Evolutionary conservation across 495 filamentous ascomycete genomes (phyloP), one percentile per base, ranked within the genome.

Genomic region (Letharia lupina): DNA sequence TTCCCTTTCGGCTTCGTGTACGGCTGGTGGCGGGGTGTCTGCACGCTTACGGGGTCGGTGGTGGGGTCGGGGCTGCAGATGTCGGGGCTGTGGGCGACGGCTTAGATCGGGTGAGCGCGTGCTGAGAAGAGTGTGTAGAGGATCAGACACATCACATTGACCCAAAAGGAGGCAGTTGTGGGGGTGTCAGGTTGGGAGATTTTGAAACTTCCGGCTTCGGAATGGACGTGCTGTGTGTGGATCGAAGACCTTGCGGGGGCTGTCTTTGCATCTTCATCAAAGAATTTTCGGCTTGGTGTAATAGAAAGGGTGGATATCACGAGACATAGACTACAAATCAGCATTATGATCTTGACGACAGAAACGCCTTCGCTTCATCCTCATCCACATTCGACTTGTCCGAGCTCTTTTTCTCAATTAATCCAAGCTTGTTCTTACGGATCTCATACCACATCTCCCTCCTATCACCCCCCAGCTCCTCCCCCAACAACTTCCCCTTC

Each of bases 401-500:
- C 6, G 81, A 84, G 66, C 81, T 75, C 33, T 73, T 78, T 67
- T 81, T 79, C 59, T 89, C 87, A 71, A 98, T 86, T 70, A 97
- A 77, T 0, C 92, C 90, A 50, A 98, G 71, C 71, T 78, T 85
- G 18, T 79, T 83, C 59, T 78, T 82, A 70, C 88, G 76, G 44
- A 96, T 75, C 66, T 85, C 76, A 79, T 82, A 89, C 91, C 91
- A 97, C 76, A 97, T 82, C 72, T 94, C 91, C 67, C 79, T 82
- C 44, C 93, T 82, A 72, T 96, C 87, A 1, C 91, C 94, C 63
- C 86, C 86, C n/a, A 97, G 74, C 70, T 91, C 83, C 18, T 86
- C 90, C 0, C 75, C 78, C 40, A 91, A 70, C 3, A 98, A 69
- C 58, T 87, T 87, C 64, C 78, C 76, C 78, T 96, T 98, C 59